A percentile compares a stretch with the other conserved stretches of the same genome.
These are phyloP conservation scores for Globisporangium iwayamae DNA, from an alignment of 352 stramenopile genomes.

Conservation along the genomic window DNA sequence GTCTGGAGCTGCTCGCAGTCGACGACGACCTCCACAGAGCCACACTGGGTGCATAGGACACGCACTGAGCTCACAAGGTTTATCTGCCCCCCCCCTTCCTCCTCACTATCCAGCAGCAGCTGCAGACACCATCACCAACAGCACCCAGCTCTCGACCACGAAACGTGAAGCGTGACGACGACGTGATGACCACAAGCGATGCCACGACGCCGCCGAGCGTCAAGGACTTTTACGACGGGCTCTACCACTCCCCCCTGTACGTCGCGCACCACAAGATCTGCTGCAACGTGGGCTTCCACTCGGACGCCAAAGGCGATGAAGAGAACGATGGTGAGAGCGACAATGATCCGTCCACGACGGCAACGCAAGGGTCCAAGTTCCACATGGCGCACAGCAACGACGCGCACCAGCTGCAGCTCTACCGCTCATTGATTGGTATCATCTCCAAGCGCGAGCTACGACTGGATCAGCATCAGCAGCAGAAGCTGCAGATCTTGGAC, in stretches of 20 bases:
- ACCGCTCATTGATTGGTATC: conserved; percentile 46
- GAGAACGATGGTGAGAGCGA: background rate
- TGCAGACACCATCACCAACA: background rate
- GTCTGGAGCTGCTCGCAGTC: background rate
- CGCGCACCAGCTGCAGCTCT: conserved; percentile 52
- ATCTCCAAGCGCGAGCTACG: conserved; percentile 22
- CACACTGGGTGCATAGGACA: background rate
- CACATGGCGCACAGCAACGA: conserved; percentile 33
- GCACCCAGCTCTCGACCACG: background rate
- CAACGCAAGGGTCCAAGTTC: conserved; percentile 21
- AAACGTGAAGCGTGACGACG: background rate
- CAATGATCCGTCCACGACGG: background rate
- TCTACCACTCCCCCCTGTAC: conserved; percentile 73
- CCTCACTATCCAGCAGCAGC: background rate
- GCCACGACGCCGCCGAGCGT: conserved; percentile 27
- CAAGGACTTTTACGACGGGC: conserved; percentile 70
- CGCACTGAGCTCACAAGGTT: background rate
- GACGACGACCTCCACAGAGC: background rate
- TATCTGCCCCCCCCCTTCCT: background rate
- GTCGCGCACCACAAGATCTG: conserved; percentile 57
- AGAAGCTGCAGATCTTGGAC: conserved; percentile 49
- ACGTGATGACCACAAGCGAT: conserved; percentile 1
- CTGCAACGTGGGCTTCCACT: conserved; percentile 67
- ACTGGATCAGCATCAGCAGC: background rate
- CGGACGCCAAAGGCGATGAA: conserved; percentile 10